Evolutionary conservation across 176 grass and related monocot species (phyloP), one percentile per base, ranked within the genome.

Genomic region (Otatea glauca): DNA sequence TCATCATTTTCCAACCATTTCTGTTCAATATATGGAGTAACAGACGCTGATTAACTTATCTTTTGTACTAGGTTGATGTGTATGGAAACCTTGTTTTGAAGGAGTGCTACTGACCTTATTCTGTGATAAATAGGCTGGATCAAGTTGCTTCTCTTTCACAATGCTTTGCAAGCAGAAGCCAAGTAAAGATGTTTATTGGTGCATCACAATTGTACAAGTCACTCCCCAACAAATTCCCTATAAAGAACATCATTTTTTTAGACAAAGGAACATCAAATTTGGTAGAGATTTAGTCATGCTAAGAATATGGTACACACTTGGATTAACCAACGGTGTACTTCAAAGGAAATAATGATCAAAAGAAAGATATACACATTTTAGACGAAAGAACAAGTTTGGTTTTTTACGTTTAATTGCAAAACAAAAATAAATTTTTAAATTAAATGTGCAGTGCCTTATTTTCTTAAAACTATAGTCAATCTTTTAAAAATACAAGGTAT

Each of bases 91-190:
- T 61, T 11, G n/a, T 12, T 3, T 12, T 25, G n/a, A 61, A 24
- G 7, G 58, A 12, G 58, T 61, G 21, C 8, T 59, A 59, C 55
- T 59, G 21, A 8, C 24, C 24, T 12, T 73, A 7, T 16, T 73
- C 13, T 72, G 12, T 49, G n/a, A 25, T 51, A 18, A 35, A 35
- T 21, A 35, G 25, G 48, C 4, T 34, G 72, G 29, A 13, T 37
- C 50, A n/a, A 55, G 29, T 55, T 38, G 3, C n/a, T 34, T 74
- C 25, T 34, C 16, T 74, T 53, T 16, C 45, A 51, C 25, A 16
- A 53, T 75, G 27, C 50, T 75, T 75, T n/a, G 38, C 72, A 56
- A n/a, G 29, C 72, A 56, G 1, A 55, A n/a, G 72, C 39, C 17
- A 55, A 12, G 25, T 21, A 74, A 55, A 55, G 27, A 21, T 18